Evolutionary conservation across 345 rosid genomes (phyloP).

Genomic region (Bruguiera sexangula): DNA sequence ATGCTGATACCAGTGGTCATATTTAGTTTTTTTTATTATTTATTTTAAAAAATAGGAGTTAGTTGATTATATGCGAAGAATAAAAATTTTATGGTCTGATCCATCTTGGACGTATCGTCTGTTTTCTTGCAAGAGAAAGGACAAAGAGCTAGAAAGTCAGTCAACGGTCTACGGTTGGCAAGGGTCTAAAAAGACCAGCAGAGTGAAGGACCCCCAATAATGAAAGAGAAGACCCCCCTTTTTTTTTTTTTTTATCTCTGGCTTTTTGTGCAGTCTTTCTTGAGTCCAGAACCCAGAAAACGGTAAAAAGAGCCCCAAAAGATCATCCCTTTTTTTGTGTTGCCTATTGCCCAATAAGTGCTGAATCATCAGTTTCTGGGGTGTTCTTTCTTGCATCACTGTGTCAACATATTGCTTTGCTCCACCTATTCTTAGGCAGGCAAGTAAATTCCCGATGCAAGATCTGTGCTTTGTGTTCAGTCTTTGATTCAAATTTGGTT

Average conservation of each 20-base stretch:
- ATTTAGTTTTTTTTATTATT: too few relatives aligned
- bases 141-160: constrained; percentile 18
- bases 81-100: too few relatives aligned
- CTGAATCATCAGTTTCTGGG: background rate
- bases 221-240: background rate
- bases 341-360: background rate
- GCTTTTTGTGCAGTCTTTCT: constrained; percentile 2
- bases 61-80: too few relatives aligned
- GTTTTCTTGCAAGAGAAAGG: background rate
- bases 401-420: background rate
- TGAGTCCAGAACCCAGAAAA: background rate
- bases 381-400: background rate
- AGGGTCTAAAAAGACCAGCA: constrained; percentile 25
- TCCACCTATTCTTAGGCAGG: background rate
- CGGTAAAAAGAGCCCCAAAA: background rate
- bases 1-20: too few relatives aligned
- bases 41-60: too few relatives aligned
- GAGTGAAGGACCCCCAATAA: background rate
- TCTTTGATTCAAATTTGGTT: constrained; percentile 1
- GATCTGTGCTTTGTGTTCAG: constrained; percentile 19
- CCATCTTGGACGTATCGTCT: too few relatives aligned
- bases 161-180: constrained; percentile 32
- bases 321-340: background rate
- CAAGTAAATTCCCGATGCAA: background rate
- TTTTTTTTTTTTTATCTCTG: background rate